These are phyloP conservation scores for Xenoacremonium recifei DNA, from an alignment of 2,329 filamentous ascomycete species.

Conservation along the genomic window DNA sequence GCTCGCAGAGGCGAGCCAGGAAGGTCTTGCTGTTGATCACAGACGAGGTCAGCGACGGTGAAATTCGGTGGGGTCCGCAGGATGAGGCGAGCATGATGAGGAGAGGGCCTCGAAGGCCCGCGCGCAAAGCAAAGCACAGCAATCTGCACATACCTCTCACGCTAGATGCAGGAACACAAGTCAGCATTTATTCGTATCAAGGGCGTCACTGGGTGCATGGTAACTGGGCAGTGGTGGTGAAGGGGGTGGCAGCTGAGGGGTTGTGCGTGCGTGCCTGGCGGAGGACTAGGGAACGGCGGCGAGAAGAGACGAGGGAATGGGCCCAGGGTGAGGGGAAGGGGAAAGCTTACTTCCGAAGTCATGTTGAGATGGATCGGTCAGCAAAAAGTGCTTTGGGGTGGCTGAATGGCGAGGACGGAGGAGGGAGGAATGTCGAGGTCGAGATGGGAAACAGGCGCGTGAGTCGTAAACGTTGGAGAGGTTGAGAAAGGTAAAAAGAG, in stretches of 20 bases:
- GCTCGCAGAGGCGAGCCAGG: slow-evolving; percentile 99
- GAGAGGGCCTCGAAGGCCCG: slow-evolving; percentile 10
- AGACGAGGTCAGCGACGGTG: slow-evolving; percentile 25
- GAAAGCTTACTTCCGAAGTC: slow-evolving; percentile 33
- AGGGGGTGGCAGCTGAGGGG: slow-evolving; percentile 20
- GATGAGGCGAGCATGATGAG: slow-evolving; percentile 14
- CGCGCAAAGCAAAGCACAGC: slow-evolving; percentile 13
- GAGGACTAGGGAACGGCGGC: slow-evolving; percentile 19
- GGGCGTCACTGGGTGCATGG: slow-evolving; percentile 1
- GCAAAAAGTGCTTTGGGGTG: too few relatives aligned
- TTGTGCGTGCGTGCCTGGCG: slow-evolving; percentile 22
- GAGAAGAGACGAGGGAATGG: slow-evolving; percentile 7
- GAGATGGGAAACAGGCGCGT: slow-evolving; percentile 24
- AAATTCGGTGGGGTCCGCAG: slow-evolving; percentile 16
- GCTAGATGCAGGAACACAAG: slow-evolving; percentile 42
- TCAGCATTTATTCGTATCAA: slow-evolving; percentile 30
- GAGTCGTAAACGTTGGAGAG: not conserved
- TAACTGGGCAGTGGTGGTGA: slow-evolving; percentile 4
- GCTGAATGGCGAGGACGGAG: slow-evolving; percentile 17
- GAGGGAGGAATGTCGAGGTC: slow-evolving; percentile 17
- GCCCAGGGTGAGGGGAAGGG: slow-evolving; percentile 8
- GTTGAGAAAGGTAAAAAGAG: too few relatives aligned
- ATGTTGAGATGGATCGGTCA: slow-evolving; percentile 26
- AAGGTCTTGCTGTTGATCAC: slow-evolving; percentile 83
- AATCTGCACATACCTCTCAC: slow-evolving; percentile 61